Conservation (phyloP, 805 yeast genomes). For the Candida orba region DNA sequence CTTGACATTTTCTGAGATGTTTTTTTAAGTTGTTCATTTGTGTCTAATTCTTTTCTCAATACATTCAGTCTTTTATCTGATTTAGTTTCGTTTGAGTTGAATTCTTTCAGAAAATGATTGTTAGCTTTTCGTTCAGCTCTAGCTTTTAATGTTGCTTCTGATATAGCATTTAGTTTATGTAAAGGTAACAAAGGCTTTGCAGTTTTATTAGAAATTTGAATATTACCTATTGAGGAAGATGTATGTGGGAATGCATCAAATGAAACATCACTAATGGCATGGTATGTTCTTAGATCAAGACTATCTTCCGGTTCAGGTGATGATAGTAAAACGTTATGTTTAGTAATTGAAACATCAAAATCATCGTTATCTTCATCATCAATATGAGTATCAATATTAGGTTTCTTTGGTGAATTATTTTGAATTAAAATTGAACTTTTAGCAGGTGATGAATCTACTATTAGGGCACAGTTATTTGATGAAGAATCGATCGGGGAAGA, state of each 20-base stretch:
- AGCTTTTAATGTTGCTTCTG: background rate
- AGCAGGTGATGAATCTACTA: background rate
- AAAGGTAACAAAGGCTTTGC: background rate
- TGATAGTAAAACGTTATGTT: slow-evolving; percentile 2
- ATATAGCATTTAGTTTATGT: background rate
- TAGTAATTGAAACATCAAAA: background rate
- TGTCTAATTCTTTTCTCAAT: background rate
- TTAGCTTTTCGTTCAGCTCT: background rate
- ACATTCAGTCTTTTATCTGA: background rate
- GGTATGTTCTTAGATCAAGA: background rate
- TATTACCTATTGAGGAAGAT: slow-evolving; percentile 3
- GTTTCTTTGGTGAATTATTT: no score
- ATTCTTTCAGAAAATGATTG: background rate
- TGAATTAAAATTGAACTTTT: background rate
- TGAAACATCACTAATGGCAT: background rate
- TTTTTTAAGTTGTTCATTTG: background rate
- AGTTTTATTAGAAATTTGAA: background rate
- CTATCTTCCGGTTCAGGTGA: slow-evolving; percentile 1
- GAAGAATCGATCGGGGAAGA: background rate
- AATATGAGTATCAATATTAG: background rate
- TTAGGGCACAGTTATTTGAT: background rate
- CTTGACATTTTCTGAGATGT: background rate
- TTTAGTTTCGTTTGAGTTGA: background rate
- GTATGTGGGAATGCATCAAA: background rate
- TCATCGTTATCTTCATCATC: background rate